These are phyloP conservation scores for Senecio squalidus DNA, from an alignment of 140 eudicot genomes.

Conservation along the genomic window DNA sequence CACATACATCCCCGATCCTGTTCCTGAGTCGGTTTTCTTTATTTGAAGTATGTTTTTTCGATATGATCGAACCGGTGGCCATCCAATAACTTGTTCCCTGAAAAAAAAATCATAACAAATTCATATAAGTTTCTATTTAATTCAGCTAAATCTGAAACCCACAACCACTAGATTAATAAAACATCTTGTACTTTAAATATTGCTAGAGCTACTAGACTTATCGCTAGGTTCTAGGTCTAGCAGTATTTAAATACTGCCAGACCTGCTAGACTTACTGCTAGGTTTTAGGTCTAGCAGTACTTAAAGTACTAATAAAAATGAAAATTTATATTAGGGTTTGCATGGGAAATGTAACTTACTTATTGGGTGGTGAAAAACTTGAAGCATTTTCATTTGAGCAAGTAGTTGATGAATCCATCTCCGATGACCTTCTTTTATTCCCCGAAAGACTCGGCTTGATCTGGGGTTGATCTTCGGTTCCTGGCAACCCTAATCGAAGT, in stretches of 20 bases:
- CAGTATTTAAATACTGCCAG: no score
- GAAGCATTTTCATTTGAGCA: conserved; percentile 20
- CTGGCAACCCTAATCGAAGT: conserved; percentile 63
- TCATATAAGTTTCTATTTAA: not conserved
- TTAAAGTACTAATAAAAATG: not conserved
- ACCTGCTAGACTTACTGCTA: no score
- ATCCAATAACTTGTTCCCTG: conserved; percentile 93
- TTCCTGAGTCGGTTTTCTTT: conserved; percentile 50
- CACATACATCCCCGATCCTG: conserved; percentile 53
- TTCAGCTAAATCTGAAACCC: not conserved
- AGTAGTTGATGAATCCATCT: conserved; percentile 28
- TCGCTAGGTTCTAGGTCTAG: no score
- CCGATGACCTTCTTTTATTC: conserved; percentile 47
- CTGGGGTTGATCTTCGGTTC: conserved; percentile 33
- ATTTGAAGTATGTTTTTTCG: conserved; percentile 52
- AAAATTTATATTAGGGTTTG: not conserved
- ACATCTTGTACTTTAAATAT: no score
- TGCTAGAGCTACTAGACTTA: no score
- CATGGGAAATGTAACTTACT: conserved; percentile 41
- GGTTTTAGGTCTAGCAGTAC: no score
- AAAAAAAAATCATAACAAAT: not conserved
- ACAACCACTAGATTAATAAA: no score
- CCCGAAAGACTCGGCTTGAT: conserved; percentile 16
- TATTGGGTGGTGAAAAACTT: conserved; percentile 48
- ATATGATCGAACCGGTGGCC: conserved; percentile 94